Evolutionary conservation across 768 basidiomycete genomes (phyloP), one percentile per base, ranked within the genome.

Genomic region (Boletus insuetus): DNA sequence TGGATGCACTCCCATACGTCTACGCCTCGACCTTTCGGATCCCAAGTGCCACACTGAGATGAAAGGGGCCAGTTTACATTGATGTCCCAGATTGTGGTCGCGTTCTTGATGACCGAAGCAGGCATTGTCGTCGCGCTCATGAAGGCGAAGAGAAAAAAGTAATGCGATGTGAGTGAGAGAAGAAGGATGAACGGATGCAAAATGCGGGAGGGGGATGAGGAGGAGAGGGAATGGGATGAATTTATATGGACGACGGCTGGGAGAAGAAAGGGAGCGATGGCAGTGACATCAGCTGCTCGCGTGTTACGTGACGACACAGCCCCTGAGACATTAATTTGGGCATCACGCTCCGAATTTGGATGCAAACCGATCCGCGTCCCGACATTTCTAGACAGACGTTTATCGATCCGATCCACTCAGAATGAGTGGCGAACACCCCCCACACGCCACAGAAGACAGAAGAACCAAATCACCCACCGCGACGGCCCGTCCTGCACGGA

Each of bases 1-100:
- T 76, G 71, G 51, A 88, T 74, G 66, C 87, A 89, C 63, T 89
- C 86, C 86, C 86, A 89, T 51, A 89, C 79, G 53, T 87, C 85
- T 40, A 89, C 87, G 26, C 84, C 82, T 39, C 82, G 80, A 49
- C 81, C 77, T 69, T 78, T 80, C 22, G 80, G 71, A 70, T 89
- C 84, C 87, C 86, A 89, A 14, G 85, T 77, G 51, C 83, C 83
- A 68, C 87, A 89, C 64, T 89, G 87, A 56, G 82, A 81, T 67
- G 81, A 78, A 42, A 83, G 59, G 22, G 77, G 62, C 87, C 87
- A 89, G 68, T 83, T 74, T 40, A 85, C 74, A 66, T 85, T 84
- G 64, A 77, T 62, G 67, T 87, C 86, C 86, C 86, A 89, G 38
- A 87, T 82, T 52, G 82, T 75, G 2, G 86, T 89, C 22, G 85